Conservation (phyloP, 164 flowering plant species). For the Magnolia changhungtana region DNA sequence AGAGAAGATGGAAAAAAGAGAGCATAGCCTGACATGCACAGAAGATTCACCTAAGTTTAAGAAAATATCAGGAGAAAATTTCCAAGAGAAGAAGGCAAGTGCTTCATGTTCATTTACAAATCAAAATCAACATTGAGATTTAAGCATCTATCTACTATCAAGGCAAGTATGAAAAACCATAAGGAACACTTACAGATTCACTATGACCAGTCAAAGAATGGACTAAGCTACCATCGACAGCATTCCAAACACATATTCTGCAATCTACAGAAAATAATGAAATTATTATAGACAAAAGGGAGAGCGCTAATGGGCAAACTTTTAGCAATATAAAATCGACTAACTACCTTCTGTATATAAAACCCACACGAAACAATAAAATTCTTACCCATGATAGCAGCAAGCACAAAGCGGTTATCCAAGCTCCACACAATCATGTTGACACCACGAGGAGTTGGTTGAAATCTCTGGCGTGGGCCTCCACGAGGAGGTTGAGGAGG, state of each 20-base stretch:
- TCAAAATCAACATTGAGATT: background rate
- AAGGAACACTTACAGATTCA: conserved; percentile 70
- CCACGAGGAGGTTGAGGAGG: conserved; percentile 92
- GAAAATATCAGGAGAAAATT: too few species aligned
- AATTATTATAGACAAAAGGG: background rate
- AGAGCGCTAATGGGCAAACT: background rate
- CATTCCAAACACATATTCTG: conserved; percentile 99
- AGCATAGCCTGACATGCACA: too few species aligned
- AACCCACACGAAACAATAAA: background rate
- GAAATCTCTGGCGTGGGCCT: conserved; percentile 93
- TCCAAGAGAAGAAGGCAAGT: too few species aligned
- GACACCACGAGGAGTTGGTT: conserved; percentile 97
- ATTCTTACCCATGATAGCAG: conserved; percentile 92
- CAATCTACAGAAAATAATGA: conserved; percentile 54
- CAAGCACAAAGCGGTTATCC: conserved; percentile 98
- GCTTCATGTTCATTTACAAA: too few species aligned
- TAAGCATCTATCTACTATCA: background rate
- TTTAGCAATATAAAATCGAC: background rate
- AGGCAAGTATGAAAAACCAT: background rate
- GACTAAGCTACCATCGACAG: conserved; percentile 91
- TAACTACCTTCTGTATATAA: background rate
- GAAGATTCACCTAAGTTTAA: too few species aligned
- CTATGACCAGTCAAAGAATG: conserved; percentile 96
- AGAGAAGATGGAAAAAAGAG: too few species aligned
- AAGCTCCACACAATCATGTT: conserved; percentile 99